Conservation (phyloP, 2,329 filamentous ascomycete species). For the Fusarium miscanthi region DNA sequence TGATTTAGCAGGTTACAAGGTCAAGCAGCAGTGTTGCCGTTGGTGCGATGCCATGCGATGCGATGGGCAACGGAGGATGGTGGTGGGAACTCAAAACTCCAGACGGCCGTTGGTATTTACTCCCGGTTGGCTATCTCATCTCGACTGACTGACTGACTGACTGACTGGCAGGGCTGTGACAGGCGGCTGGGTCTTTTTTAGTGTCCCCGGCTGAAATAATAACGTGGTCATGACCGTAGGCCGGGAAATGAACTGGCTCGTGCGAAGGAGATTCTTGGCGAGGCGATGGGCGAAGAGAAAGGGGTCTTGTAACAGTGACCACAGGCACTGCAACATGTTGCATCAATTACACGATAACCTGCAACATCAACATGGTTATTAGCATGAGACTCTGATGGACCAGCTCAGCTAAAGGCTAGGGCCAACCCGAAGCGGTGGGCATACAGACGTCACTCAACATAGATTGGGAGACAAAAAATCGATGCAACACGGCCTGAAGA, state of each 20-base stretch:
- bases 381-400: slow-evolving; percentile 16
- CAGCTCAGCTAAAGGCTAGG: slow-evolving; percentile 22
- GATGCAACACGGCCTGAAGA: slow-evolving; percentile 36
- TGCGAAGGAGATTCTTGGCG: slow-evolving; percentile 36
- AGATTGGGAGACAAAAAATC: slow-evolving; percentile 13
- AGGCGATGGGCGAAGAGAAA: slow-evolving; percentile 29
- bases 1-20: background rate
- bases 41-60: background rate
- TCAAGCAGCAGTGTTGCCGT: slow-evolving; percentile 8
- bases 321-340: background rate
- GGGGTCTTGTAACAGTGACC: slow-evolving; percentile 21
- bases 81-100: slow-evolving; percentile 33
- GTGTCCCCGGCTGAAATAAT: slow-evolving; percentile 23
- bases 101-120: slow-evolving; percentile 17
- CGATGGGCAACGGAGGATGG: slow-evolving; percentile 8
- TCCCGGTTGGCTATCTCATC: slow-evolving; percentile 32
- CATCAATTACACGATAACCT: slow-evolving; percentile 8
- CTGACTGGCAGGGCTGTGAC: slow-evolving; percentile 37
- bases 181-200: slow-evolving; percentile 23
- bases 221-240: slow-evolving; percentile 27
- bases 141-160: background rate
- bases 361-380: slow-evolving; percentile 15
- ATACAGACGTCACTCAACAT: slow-evolving; percentile 33
- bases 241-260: slow-evolving; percentile 36
- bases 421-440: slow-evolving; percentile 32